A percentile compares a stretch with the other conserved stretches of the same genome.
Conservation (phyloP, 106 monocot species). For the Cymbidium sinense region DNA sequence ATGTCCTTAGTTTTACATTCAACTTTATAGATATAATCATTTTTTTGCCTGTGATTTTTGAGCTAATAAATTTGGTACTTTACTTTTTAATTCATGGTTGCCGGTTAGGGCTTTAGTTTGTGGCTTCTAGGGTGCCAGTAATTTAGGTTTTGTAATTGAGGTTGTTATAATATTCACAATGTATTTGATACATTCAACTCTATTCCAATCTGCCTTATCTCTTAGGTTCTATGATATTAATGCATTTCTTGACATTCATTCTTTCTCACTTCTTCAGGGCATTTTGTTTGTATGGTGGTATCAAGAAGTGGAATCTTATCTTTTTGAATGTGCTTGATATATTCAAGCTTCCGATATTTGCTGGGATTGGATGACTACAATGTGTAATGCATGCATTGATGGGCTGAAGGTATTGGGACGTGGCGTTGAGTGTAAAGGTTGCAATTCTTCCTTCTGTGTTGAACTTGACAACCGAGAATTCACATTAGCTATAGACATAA, state of each 20-base stretch:
- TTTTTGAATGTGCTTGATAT: conserved; percentile 5
- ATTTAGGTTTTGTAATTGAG: background rate
- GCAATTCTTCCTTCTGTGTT: conserved; percentile 8
- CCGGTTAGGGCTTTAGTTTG: background rate
- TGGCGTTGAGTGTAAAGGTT: conserved; percentile 1
- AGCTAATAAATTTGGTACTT: background rate
- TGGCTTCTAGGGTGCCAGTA: background rate
- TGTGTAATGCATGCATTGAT: conserved; percentile 21
- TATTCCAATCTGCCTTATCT: conserved; percentile 1
- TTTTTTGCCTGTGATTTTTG: background rate
- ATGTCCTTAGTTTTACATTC: no score
- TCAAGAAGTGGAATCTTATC: conserved; percentile 8
- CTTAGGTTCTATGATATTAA: background rate
- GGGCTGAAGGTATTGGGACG: conserved; percentile 4
- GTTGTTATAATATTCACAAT: background rate
- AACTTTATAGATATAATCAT: background rate
- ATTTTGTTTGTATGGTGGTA: conserved; percentile 9
- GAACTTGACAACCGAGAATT: conserved; percentile 14
- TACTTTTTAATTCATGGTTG: background rate
- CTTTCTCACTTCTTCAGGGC: conserved; percentile 2
- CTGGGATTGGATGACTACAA: conserved; percentile 17
- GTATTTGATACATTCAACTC: background rate
- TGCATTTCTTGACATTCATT: background rate
- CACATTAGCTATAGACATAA: background rate
- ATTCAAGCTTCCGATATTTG: conserved; percentile 8